Percentiles rank a stretch among this genome's conserved stretches.
Evolutionary conservation across 2,329 filamentous ascomycete genomes (phyloP).

Genomic region (Fusarium solani-melongenae): DNA sequence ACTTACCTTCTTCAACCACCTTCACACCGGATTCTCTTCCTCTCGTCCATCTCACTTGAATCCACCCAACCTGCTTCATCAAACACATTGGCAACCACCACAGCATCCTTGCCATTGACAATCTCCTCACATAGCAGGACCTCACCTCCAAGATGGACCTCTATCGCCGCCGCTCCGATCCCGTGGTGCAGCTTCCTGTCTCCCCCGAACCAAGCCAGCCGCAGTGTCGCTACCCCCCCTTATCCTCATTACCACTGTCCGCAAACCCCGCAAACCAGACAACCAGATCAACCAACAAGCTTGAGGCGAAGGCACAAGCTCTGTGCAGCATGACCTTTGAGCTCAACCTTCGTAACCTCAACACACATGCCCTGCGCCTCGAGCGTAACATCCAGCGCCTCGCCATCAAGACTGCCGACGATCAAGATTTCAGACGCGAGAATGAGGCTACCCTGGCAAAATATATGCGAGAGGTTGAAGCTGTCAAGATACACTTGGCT

Average conservation of each 20-base stretch:
- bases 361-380: constrained; percentile 43
- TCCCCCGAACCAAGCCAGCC: constrained; percentile 9
- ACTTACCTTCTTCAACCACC: not conserved
- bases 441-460: constrained; percentile 22
- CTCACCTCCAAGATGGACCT: constrained; percentile 8
- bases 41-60: not conserved
- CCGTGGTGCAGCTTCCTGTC: constrained; percentile 1
- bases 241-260: too few species aligned
- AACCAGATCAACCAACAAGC: not conserved
- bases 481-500: constrained; percentile 44
- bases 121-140: not conserved
- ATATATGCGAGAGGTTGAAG: constrained; percentile 44
- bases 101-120: not conserved
- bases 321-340: constrained; percentile 53
- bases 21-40: not conserved
- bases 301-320: constrained; percentile 45
- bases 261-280: not conserved
- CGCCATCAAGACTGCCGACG: constrained; percentile 37
- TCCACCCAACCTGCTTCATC: not conserved
- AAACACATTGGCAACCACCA: not conserved
- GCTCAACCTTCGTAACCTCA: constrained; percentile 47
- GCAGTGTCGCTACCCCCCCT: not conserved
- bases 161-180: constrained; percentile 29
- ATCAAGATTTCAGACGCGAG: constrained; percentile 42
- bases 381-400: constrained; percentile 46